Conservation (phyloP, 768 basidiomycete species). For the Xanthoconium stramineum region DNA sequence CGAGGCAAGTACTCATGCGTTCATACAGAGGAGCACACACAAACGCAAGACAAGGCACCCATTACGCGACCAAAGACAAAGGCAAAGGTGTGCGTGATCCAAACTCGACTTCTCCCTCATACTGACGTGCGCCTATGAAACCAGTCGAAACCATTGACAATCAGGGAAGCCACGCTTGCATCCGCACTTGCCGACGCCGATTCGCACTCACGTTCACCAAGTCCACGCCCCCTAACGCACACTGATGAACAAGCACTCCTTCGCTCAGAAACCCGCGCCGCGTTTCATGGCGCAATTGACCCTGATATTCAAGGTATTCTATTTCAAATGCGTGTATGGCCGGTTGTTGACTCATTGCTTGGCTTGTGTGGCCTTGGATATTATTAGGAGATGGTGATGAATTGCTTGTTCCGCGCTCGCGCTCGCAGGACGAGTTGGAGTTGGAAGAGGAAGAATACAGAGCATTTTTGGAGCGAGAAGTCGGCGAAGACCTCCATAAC, state of each 20-base stretch:
- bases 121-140: not conserved
- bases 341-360: not conserved
- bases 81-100: constrained; percentile 45
- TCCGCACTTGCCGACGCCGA: constrained; percentile 47
- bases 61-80: constrained; percentile 32
- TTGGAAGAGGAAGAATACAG: constrained; percentile 84
- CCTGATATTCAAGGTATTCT: constrained; percentile 12
- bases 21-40: constrained; percentile 63
- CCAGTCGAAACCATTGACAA: constrained; percentile 68
- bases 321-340: not conserved
- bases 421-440: constrained; percentile 73
- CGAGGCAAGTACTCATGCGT: not conserved
- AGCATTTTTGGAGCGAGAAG: constrained; percentile 75
- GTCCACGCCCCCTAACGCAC: constrained; percentile 61
- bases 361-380: constrained; percentile 2
- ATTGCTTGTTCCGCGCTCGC: constrained; percentile 70
- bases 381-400: constrained; percentile 54
- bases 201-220: constrained; percentile 56
- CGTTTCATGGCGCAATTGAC: constrained; percentile 57
- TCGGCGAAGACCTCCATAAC: constrained; percentile 68
- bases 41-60: constrained; percentile 28
- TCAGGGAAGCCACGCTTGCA: constrained; percentile 70
- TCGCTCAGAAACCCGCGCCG: constrained; percentile 78
- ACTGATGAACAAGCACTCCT: constrained; percentile 74
- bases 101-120: not conserved